These are phyloP conservation scores for Quercus rubra DNA, from an alignment of 306 rosid genomes.

Conservation along the genomic window DNA sequence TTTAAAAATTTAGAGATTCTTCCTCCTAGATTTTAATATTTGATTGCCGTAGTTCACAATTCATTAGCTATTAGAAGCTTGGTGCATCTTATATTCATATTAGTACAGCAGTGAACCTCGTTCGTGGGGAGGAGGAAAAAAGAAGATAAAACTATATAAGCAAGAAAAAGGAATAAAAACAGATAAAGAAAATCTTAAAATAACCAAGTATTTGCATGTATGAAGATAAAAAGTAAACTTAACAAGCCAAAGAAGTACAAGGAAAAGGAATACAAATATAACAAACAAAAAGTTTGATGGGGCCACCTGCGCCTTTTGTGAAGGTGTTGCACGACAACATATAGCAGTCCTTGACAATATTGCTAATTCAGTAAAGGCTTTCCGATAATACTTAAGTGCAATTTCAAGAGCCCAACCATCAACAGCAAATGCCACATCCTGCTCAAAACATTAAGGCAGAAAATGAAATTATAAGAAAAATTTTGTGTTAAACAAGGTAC, in stretches of 20 bases:
- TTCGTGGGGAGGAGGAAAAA: slow-evolving; percentile 14
- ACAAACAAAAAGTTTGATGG: neutral
- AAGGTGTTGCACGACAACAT: slow-evolving; percentile 98
- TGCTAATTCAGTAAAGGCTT: slow-evolving; percentile 92
- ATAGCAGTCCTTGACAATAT: slow-evolving; percentile 96
- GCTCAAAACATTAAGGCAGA: slow-evolving; percentile 11
- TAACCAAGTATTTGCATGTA: slow-evolving; percentile 16
- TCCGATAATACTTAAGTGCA: slow-evolving; percentile 78
- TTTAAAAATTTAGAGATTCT: neutral
- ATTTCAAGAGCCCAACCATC: slow-evolving; percentile 99
- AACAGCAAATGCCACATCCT: slow-evolving; percentile 95
- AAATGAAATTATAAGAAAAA: neutral
- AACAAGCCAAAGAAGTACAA: neutral
- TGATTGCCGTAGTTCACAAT: neutral
- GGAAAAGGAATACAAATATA: neutral
- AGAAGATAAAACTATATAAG: neutral
- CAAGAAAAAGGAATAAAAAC: neutral
- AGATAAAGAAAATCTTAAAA: neutral
- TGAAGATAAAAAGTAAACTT: neutral
- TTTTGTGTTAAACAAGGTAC: neutral
- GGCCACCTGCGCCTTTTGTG: slow-evolving; percentile 95
- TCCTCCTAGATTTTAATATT: neutral
- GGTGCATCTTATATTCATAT: neutral
- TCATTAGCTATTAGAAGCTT: neutral
- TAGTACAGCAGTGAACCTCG: neutral